phyloP scores from a whole-genome alignment of 2,329 filamentous ascomycete species.

The Fusarium bactridioides region DNA sequence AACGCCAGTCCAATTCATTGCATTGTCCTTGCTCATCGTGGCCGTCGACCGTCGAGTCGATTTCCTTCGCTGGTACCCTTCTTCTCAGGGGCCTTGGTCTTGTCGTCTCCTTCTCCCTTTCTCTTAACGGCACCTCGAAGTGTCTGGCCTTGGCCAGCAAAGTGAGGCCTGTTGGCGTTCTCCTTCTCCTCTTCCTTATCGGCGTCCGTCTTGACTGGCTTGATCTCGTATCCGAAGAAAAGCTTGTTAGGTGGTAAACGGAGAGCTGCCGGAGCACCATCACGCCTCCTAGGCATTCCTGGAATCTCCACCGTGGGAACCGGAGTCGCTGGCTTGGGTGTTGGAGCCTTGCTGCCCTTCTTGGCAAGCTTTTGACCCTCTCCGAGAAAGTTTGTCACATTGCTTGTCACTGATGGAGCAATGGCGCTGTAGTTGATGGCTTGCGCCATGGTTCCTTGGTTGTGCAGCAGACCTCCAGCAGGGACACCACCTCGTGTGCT shows the following conservation, averaged over 20 bases:
- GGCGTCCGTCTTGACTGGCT: conserved; percentile 81
- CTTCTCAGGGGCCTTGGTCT: conserved; percentile 57
- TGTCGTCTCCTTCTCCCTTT: conserved; percentile 64
- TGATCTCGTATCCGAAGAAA: conserved; percentile 96
- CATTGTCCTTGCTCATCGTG: conserved; percentile 34
- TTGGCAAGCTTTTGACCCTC: conserved; percentile 87
- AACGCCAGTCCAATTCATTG: conserved; percentile 36
- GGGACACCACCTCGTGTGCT: conserved; percentile 71
- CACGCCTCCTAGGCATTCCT: conserved; percentile 53
- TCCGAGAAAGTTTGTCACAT: conserved; percentile 79
- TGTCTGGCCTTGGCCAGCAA: conserved; percentile 86
- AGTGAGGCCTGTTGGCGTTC: conserved; percentile 73
- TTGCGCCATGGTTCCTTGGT: conserved; percentile 93
- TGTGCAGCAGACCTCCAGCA: conserved; percentile 78
- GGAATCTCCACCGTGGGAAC: conserved; percentile 53
- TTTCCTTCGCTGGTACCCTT: conserved; percentile 54
- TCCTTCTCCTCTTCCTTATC: conserved; percentile 73
- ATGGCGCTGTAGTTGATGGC: conserved; percentile 97
- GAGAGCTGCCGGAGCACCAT: conserved; percentile 85
- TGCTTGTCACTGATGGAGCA: conserved; percentile 76
- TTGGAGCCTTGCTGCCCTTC: conserved; percentile 73
- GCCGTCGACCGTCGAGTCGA: conserved; percentile 54
- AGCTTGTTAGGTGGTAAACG: conserved; percentile 87
- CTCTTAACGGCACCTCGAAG: conserved; percentile 75
- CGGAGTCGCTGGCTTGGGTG: conserved; percentile 76